Conservation (phyloP, 2,329 filamentous ascomycete species). For the Calonectria multiphialidica region DNA sequence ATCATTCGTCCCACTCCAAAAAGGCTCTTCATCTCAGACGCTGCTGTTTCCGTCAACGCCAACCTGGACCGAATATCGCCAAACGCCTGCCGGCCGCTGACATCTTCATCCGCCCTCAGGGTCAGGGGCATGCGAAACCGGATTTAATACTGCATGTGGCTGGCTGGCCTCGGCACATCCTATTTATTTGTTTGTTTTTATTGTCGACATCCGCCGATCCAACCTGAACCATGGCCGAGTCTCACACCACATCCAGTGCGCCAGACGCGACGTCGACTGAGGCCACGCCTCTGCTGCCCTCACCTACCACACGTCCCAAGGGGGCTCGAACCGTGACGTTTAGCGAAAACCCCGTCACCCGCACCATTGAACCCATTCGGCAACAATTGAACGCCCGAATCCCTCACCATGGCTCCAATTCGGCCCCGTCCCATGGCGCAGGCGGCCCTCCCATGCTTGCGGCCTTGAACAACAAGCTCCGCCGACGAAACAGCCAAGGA, state of each 20-base stretch:
- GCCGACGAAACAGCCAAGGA: conserved; percentile 86
- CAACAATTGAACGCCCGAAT: conserved; percentile 40
- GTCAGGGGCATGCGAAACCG: conserved; percentile 19
- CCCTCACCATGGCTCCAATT: conserved; percentile 44
- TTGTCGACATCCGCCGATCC: conserved; percentile 12
- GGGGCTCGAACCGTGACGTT: conserved; percentile 79
- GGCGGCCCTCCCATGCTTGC: conserved; percentile 74
- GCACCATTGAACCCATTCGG: conserved; percentile 67
- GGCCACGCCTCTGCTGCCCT: conserved; percentile 51
- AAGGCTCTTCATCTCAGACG: conserved; percentile 35
- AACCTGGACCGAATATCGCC: background rate
- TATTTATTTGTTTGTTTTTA: conserved; percentile 19
- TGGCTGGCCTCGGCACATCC: conserved; percentile 20
- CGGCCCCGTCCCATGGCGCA: conserved; percentile 45
- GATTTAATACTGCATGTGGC: conserved; percentile 10
- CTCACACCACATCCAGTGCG: conserved; percentile 36
- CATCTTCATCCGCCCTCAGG: background rate
- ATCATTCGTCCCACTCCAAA: conserved; percentile 27
- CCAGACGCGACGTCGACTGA: conserved; percentile 42
- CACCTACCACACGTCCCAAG: conserved; percentile 54
- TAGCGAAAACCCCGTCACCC: conserved; percentile 76
- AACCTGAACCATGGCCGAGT: conserved; percentile 40
- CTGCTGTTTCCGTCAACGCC: conserved; percentile 28
- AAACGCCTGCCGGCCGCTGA: background rate
- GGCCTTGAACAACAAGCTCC: conserved; percentile 87